Percentiles rank a stretch among this genome's conserved stretches.
These are phyloP conservation scores for Escallonia rubra DNA, from an alignment of 129 eudicot genomes.

Conservation along the genomic window DNA sequence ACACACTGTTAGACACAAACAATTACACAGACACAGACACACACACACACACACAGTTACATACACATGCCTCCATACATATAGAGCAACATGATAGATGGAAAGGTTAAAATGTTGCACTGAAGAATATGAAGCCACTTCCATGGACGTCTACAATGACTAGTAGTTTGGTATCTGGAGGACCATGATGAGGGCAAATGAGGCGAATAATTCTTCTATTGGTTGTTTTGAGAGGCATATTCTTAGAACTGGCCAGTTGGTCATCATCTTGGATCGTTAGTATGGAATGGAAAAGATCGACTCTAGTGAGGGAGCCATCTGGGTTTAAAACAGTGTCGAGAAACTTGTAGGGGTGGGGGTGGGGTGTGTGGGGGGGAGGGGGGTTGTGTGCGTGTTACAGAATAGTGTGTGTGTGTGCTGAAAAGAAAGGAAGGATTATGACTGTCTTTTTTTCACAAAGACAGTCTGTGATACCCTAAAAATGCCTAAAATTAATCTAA, in stretches of 20 bases:
- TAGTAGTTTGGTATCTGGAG: conserved; percentile 43
- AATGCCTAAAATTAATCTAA: too few species aligned
- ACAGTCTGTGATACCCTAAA: too few species aligned
- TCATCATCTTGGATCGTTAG: conserved; percentile 32
- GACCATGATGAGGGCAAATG: conserved; percentile 41
- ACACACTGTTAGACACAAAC: too few species aligned
- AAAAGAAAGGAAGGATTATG: too few species aligned
- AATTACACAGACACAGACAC: too few species aligned
- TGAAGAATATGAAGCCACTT: conserved; percentile 68
- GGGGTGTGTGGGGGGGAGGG: not conserved
- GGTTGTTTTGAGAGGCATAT: conserved; percentile 51
- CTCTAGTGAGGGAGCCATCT: conserved; percentile 66
- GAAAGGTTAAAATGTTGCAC: conserved; percentile 38
- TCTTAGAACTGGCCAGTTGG: conserved; percentile 49
- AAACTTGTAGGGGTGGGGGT: conserved; percentile 46
- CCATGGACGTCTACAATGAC: conserved; percentile 64
- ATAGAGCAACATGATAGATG: conserved; percentile 49
- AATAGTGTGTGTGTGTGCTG: too few species aligned
- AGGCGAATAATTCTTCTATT: conserved; percentile 63
- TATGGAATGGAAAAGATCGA: conserved; percentile 16
- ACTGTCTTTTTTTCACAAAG: too few species aligned
- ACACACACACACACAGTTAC: too few species aligned
- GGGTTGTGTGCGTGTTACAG: conserved; percentile 16
- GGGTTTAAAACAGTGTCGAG: conserved; percentile 58
- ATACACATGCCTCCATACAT: too few species aligned